Evolutionary conservation across 1,284 basidiomycete genomes (phyloP), one percentile per base, ranked within the genome.

Genomic region (Moniliella sp.): DNA sequence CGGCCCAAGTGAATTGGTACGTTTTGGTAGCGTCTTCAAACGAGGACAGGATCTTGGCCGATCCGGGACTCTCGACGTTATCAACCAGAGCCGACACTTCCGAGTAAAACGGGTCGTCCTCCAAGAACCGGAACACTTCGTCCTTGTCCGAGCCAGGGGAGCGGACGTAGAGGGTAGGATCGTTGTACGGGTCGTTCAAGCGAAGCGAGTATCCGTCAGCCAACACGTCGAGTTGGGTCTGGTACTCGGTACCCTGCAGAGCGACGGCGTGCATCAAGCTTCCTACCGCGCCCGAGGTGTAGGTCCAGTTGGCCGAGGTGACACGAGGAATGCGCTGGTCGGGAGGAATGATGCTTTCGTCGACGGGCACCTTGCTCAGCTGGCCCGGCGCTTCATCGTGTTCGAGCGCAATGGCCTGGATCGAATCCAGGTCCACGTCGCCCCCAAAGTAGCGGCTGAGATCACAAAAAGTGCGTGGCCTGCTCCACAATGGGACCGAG

Each of bases 361-460:
- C 77, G 37, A 91, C 66, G 17, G 69, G 65, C 50, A 86, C 71
- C 62, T 78, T 81, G 45, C 73, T 73, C 23, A 97, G 71, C 17
- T 74, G 62, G 17, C 88, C 91, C 2, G 88, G 79, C 3, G 47
- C 47, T 41, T 59, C 56, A 38, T 46, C 50, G 46, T 55, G 42
- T 36, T 59, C 56, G 17, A 59, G 33, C 35, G 51, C 47, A 27
- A 62, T 59, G 26, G 61, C 66, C 40, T 67, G 68, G 25, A 94
- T 83, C 28, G 73, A 73, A 37, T 69, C 65, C 40, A 88, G 75
- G 57, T 91, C 79, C 36, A 94, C 83, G 50, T 94, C 88, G 27
- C 88, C 88, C 33, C 86, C 88, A 63, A 97, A 94, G 70, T 94
- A 97, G 47, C 88, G 76, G 33, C 82, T 86, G 27, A 86, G 68